A percentile compares a stretch with the other conserved stretches of the same genome.
Evolutionary conservation across 2,329 filamentous ascomycete genomes (phyloP).

Genomic region (Talaromyces sp.): DNA sequence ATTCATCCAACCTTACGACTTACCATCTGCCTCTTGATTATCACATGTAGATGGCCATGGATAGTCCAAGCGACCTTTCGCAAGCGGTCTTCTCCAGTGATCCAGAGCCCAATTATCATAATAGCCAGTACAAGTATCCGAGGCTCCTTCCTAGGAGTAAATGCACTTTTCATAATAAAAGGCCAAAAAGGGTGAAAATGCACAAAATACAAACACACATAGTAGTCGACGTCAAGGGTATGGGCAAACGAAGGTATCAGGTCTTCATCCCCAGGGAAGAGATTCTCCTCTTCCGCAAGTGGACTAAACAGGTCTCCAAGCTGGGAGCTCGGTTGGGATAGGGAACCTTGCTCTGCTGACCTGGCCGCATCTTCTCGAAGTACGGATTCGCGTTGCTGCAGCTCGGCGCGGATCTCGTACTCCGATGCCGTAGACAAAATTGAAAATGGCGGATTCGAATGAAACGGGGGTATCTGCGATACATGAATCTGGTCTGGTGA

Average conservation of each 20-base stretch:
- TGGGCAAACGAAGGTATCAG: not conserved
- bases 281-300: not conserved
- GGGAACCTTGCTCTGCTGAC: not conserved
- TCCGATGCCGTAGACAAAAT: not conserved
- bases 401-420: not conserved
- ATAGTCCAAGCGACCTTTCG: conserved; percentile 20
- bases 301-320: not conserved
- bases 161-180: conserved; percentile 21
- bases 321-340: not conserved
- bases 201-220: conserved; percentile 21
- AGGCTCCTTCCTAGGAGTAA: conserved; percentile 16
- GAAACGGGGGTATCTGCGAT: not conserved
- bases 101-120: conserved; percentile 23
- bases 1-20: not conserved
- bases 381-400: conserved; percentile 5
- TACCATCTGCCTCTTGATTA: conserved; percentile 23
- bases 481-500: not conserved
- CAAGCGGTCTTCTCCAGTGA: conserved; percentile 12
- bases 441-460: not conserved
- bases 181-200: conserved; percentile 24
- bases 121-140: conserved; percentile 25
- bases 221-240: conserved; percentile 12
- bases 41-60: conserved; percentile 17
- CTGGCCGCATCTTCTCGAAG: conserved; percentile 2
- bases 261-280: not conserved